Evolutionary conservation across 169 alveolate genomes (phyloP).

Genomic region (Pseudocohnilembus persalinus): DNA sequence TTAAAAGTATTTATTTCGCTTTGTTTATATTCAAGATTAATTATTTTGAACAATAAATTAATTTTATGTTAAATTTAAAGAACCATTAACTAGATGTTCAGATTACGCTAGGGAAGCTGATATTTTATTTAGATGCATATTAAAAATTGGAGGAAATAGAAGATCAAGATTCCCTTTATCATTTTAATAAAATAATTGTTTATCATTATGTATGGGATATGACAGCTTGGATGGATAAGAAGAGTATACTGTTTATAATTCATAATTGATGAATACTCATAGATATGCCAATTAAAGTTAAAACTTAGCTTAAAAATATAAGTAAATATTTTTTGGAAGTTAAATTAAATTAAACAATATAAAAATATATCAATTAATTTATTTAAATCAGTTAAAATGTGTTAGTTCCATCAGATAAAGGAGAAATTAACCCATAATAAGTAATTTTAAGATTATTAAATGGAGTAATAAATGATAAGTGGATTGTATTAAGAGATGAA

Average conservation of each 20-base stretch:
- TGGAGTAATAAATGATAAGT: not conserved
- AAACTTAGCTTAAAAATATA: not conserved
- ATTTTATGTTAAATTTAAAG: no score
- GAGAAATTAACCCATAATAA: not conserved
- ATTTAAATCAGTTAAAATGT: not conserved
- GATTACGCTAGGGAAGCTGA: not conserved
- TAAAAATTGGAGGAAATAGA: constrained; percentile 6
- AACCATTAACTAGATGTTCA: not conserved
- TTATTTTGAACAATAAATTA: no score
- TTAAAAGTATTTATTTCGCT: no score
- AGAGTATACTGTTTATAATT: not conserved
- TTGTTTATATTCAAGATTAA: no score
- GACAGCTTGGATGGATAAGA: not conserved
- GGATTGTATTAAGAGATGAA: not conserved
- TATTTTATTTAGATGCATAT: not conserved
- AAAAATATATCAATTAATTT: no score
- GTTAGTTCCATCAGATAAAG: not conserved
- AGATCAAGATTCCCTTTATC: constrained; percentile 13
- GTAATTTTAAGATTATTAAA: not conserved
- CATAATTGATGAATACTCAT: not conserved
- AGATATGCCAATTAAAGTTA: not conserved
- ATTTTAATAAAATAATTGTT: not conserved
- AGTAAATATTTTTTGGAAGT: not conserved
- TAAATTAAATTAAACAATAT: no score
- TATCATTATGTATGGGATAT: not conserved